Evolutionary conservation across 2,329 filamentous ascomycete genomes (phyloP), one percentile per base, ranked within the genome.

Genomic region (Arachnomyces sp.): DNA sequence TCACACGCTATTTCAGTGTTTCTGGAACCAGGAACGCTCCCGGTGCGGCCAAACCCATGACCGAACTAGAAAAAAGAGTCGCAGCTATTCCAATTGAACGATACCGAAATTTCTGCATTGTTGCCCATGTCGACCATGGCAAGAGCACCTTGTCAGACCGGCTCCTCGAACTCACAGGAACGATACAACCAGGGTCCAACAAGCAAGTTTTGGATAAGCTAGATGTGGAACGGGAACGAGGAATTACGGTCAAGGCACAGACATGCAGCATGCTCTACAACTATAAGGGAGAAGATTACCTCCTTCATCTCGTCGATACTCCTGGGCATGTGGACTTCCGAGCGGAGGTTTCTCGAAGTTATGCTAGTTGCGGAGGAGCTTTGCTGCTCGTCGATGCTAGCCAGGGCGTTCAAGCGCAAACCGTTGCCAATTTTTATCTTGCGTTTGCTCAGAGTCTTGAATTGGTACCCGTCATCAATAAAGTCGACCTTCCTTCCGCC

Each of bases 221-320:
- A 28, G 92, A 98, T 60, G 92, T 98, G 40, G 92, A 98, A 68
- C 76, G 92, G 38, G 88, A 96, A 65, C 79, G 92, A 30, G 92
- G 92, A 46, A 98, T 98, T 61, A 98, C 92, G 0, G 92, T 98
- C 61, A 98, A 98, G 71, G 92, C 92, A 40, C 92, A 98, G 70
- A 96, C 92, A 42, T 96, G 92, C 66, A 92, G 84, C 41, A 98
- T 98, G 92, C 77, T 98, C 38, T 95, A 95, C 70, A 87, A 84
- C 18, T 73, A 95, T 66, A 71, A 83, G 13, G 89, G 85, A 12
- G 70, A 84, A 25, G 92, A 98, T 62, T 96, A 96, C 60, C 74
- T 98, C 42, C 73, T 98, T 21, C 92, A 98, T 64, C 74, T 98
- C 18, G 89, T 98, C 42, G 92, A 98, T 62, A 98, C 92, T 0